A percentile compares a stretch with the other conserved stretches of the same genome.
Conservation (phyloP, 2,329 filamentous ascomycete genomes). For the Ophiostoma tasmaniense region DNA sequence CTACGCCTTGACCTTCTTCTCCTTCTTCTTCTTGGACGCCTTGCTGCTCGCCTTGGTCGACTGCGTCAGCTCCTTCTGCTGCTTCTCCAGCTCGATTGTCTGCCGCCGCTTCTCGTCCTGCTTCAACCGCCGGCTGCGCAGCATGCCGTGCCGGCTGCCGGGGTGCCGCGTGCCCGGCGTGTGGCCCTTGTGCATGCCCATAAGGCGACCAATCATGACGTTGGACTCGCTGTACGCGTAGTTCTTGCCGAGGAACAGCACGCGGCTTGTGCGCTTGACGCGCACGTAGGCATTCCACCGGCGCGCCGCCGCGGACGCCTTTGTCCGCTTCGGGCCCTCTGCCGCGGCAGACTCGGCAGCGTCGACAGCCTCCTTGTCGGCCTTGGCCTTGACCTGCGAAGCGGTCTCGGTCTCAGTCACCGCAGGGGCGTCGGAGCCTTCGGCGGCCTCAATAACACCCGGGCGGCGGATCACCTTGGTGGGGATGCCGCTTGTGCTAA, state of each 20-base stretch:
- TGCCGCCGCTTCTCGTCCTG: conserved; percentile 17
- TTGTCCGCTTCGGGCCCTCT: not conserved
- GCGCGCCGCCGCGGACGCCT: conserved; percentile 16
- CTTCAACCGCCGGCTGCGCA: conserved; percentile 27
- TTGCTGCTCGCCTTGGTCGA: conserved; percentile 4
- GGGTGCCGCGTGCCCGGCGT: conserved; percentile 38
- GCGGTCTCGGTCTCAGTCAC: conserved; percentile 11
- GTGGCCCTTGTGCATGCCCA: conserved; percentile 41
- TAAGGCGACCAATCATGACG: conserved; percentile 49
- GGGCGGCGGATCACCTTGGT: conserved; percentile 27
- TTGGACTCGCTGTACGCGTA: conserved; percentile 55
- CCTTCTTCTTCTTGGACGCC: conserved; percentile 1
- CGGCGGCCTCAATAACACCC: conserved; percentile 16
- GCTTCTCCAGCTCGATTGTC: conserved; percentile 20
- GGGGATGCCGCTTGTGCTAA: conserved; percentile 32
- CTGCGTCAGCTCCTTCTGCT: conserved; percentile 14
- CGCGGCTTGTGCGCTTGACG: conserved; percentile 19
- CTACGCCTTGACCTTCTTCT: conserved; percentile 10
- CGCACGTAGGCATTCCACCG: conserved; percentile 22
- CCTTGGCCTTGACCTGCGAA: not conserved
- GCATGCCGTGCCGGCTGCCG: conserved; percentile 41
- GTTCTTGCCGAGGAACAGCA: conserved; percentile 26
- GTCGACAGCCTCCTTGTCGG: conserved; percentile 10
- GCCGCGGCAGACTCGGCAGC: not conserved
- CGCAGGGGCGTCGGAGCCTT: not conserved